These are phyloP conservation scores for Collybia sp. DNA, from an alignment of 768 basidiomycete genomes.

Conservation along the genomic window DNA sequence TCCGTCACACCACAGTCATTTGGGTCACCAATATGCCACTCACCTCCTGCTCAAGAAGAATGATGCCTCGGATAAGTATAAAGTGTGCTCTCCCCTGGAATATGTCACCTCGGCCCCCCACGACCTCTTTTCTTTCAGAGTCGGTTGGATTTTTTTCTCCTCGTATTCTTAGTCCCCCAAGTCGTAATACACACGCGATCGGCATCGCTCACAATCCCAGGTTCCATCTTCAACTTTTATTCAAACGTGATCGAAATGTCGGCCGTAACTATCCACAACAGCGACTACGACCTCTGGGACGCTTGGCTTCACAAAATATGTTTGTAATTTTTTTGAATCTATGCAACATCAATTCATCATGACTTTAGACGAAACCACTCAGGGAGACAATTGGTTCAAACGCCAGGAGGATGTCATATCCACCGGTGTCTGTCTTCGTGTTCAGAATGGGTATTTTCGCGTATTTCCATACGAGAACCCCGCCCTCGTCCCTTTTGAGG, in stretches of 20 bases:
- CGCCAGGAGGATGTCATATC: constrained; percentile 66
- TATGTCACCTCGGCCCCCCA: constrained; percentile 14
- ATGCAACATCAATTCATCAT: constrained; percentile 1
- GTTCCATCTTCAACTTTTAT: constrained; percentile 10
- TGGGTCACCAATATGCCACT: too few relatives aligned
- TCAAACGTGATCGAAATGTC: background rate
- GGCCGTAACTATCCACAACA: constrained; percentile 41
- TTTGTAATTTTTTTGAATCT: constrained; percentile 13
- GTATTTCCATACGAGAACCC: constrained; percentile 86
- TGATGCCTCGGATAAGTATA: constrained; percentile 9
- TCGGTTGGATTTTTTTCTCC: constrained; percentile 12
- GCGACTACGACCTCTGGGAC: constrained; percentile 78
- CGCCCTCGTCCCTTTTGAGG: constrained; percentile 72
- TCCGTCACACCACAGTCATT: too few relatives aligned
- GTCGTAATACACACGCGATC: constrained; percentile 3
- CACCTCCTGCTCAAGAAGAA: background rate
- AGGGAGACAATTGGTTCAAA: constrained; percentile 79
- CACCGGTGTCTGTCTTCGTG: constrained; percentile 72
- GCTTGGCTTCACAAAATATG: constrained; percentile 77
- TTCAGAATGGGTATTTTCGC: constrained; percentile 56
- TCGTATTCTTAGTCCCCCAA: constrained; percentile 10
- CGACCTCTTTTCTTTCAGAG: constrained; percentile 16
- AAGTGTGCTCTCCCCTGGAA: constrained; percentile 8
- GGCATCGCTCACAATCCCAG: too few relatives aligned
- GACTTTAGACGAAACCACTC: constrained; percentile 49